These are phyloP conservation scores for Cryphonectria japonica DNA, from an alignment of 2,329 filamentous ascomycete species.

Conservation along the genomic window DNA sequence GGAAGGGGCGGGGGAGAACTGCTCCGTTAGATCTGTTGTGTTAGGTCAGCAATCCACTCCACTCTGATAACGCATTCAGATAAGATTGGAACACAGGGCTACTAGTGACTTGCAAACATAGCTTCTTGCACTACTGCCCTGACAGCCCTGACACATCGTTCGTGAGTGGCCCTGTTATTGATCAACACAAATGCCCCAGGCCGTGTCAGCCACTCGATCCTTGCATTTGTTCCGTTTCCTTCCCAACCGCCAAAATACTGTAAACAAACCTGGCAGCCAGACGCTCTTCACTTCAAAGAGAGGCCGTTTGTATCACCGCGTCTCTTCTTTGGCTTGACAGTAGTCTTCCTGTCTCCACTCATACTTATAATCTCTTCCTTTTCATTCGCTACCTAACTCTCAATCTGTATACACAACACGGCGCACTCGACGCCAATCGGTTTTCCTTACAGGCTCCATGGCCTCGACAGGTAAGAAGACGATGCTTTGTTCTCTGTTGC, in stretches of 20 bases:
- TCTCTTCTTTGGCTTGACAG: conserved; percentile 11
- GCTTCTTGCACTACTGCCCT: background rate
- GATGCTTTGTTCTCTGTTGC: background rate
- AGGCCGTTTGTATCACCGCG: conserved; percentile 19
- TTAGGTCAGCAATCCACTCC: background rate
- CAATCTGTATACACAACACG: conserved; percentile 5
- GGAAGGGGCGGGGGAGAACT: too few relatives aligned
- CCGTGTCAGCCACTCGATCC: conserved; percentile 20
- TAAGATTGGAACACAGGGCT: background rate
- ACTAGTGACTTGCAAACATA: background rate
- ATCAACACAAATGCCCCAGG: conserved; percentile 16
- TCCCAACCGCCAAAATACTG: conserved; percentile 12
- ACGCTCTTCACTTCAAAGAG: conserved; percentile 17
- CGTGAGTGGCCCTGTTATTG: conserved; percentile 13
- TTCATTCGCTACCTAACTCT: conserved; percentile 11
- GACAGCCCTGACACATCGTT: conserved; percentile 8
- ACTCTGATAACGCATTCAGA: background rate
- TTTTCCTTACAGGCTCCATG: conserved; percentile 22
- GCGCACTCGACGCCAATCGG: conserved; percentile 2
- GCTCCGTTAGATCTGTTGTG: background rate
- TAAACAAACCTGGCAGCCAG: conserved; percentile 14
- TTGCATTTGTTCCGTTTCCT: conserved; percentile 22
- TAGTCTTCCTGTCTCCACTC: conserved; percentile 27
- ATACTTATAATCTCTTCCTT: conserved; percentile 20
- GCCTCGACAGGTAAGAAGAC: conserved; percentile 28